These are phyloP conservation scores for Calonectria henricotiae DNA, from an alignment of 2,329 filamentous ascomycete genomes.

Conservation along the genomic window DNA sequence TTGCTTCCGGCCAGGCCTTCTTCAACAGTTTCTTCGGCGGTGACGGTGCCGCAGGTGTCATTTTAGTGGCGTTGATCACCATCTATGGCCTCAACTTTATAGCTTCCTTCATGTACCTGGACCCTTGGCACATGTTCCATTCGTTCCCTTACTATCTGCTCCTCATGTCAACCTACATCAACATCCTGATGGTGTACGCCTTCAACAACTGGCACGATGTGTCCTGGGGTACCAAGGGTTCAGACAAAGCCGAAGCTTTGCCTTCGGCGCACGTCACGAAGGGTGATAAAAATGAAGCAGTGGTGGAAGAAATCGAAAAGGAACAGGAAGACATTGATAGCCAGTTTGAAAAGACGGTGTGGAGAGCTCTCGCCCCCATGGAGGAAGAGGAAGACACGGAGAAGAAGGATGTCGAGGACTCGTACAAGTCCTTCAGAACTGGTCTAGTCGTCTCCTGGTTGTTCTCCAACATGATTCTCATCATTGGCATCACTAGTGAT, in stretches of 20 bases:
- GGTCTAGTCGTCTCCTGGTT: conserved; percentile 49
- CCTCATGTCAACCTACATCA: conserved; percentile 52
- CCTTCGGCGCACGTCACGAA: conserved; percentile 47
- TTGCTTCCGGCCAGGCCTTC: conserved; percentile 43
- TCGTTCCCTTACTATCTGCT: conserved; percentile 50
- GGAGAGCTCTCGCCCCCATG: conserved; percentile 49
- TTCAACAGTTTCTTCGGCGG: conserved; percentile 48
- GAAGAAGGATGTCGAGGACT: conserved; percentile 49
- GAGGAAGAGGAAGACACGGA: conserved; percentile 45
- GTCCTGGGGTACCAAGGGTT: conserved; percentile 50
- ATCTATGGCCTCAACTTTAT: conserved; percentile 51
- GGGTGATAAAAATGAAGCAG: conserved; percentile 45
- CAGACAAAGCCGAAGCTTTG: conserved; percentile 44
- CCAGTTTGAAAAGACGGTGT: conserved; percentile 50
- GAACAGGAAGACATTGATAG: conserved; percentile 50
- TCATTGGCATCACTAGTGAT: conserved; percentile 48
- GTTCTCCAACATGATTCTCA: conserved; percentile 50
- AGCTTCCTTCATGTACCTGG: conserved; percentile 49
- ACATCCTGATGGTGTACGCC: conserved; percentile 51
- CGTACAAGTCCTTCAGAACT: conserved; percentile 50
- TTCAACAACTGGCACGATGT: conserved; percentile 52
- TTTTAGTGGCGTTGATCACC: conserved; percentile 48
- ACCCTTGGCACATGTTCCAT: conserved; percentile 52
- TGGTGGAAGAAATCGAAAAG: conserved; percentile 48
- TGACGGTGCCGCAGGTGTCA: conserved; percentile 47